Evolutionary conservation across 164 flowering plant species (phyloP).

Genomic region (Magnolia officinalis): DNA sequence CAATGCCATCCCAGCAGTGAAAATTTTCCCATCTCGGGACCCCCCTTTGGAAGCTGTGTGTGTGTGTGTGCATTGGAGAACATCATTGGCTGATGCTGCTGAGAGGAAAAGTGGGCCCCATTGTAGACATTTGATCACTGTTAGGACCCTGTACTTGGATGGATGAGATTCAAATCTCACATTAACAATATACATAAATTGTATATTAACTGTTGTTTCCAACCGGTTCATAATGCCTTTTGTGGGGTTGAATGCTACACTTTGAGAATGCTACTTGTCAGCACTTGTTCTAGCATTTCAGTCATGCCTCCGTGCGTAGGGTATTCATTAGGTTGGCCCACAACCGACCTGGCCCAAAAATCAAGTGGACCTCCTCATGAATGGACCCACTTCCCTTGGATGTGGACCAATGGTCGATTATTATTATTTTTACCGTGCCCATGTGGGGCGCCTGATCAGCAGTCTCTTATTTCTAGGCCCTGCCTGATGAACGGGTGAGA

Average conservation of each 20-base stretch:
- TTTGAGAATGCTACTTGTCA: not conserved
- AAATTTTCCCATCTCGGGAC: not conserved
- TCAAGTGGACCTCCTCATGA: no score
- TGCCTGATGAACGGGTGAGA: no score
- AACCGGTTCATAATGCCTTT: not conserved
- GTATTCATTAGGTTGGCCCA: not conserved
- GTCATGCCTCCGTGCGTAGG: not conserved
- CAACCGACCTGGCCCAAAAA: no score
- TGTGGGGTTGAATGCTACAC: not conserved
- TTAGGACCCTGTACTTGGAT: not conserved
- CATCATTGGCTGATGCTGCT: not conserved
- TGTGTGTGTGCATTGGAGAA: not conserved
- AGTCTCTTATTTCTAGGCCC: no score
- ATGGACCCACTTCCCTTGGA: no score
- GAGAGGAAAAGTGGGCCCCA: not conserved
- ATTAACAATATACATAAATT: not conserved
- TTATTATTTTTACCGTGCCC: no score
- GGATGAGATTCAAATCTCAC: not conserved
- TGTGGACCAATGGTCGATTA: no score
- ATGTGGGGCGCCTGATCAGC: no score
- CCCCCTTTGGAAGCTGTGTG: not conserved
- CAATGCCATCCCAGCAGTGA: slow-evolving; percentile 58
- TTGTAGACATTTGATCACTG: not conserved
- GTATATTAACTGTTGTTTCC: not conserved
- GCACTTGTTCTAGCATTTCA: not conserved